Conservation (phyloP, 257 asterid species). For the Ballota nigra region DNA sequence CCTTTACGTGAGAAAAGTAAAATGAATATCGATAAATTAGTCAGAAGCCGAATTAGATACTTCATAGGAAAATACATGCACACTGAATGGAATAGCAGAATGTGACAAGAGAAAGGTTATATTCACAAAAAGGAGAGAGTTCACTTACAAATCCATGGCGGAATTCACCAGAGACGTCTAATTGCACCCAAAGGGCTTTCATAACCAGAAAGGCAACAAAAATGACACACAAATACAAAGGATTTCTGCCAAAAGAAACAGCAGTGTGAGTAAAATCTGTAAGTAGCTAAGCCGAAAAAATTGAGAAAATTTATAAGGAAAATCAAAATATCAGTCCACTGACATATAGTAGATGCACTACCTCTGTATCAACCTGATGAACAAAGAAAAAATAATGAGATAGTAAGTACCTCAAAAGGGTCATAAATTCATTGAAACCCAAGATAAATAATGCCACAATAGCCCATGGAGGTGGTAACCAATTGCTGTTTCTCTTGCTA, state of each 20-base stretch:
- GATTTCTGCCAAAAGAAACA: constrained; percentile 55
- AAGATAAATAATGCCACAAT: constrained; percentile 61
- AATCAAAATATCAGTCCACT: not conserved
- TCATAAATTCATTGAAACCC: constrained; percentile 88
- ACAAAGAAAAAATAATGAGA: constrained; percentile 4
- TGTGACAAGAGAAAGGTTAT: not conserved
- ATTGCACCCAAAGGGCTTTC: constrained; percentile 90
- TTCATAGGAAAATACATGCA: constrained; percentile 2
- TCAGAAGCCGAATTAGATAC: not conserved
- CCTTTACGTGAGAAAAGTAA: not conserved
- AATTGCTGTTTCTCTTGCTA: constrained; percentile 70
- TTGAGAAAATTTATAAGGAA: not conserved
- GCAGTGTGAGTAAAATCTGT: constrained; percentile 4
- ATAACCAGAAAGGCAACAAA: constrained; percentile 53
- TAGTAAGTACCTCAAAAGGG: constrained; percentile 65
- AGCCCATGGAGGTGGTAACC: constrained; percentile 94
- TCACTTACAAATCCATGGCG: constrained; percentile 70
- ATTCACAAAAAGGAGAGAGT: not conserved
- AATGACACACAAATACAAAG: constrained; percentile 63
- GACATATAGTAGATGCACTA: not conserved
- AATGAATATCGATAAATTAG: not conserved
- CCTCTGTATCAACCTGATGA: constrained; percentile 4
- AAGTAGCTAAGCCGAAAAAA: constrained; percentile 17
- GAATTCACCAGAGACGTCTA: constrained; percentile 72
- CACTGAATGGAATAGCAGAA: not conserved